Percentiles rank a stretch among this genome's conserved stretches.
Conservation (phyloP, 352 stramenopile genomes). For the Sclerospora graminicola region DNA sequence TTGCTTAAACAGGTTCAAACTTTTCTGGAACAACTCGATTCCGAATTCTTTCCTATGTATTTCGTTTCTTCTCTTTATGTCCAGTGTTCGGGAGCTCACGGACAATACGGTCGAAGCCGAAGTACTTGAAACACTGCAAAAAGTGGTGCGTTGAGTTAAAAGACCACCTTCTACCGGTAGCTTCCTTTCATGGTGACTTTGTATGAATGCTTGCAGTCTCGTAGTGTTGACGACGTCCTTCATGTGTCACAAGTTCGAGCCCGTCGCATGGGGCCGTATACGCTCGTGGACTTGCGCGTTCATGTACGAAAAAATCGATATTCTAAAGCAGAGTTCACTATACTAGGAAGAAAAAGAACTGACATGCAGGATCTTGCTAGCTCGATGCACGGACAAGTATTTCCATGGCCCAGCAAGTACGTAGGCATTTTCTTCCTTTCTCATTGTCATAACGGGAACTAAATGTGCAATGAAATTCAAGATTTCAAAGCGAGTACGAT, state of each 20-base stretch:
- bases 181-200: no score
- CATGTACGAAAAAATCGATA: constrained; percentile 64
- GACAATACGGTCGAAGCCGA: constrained; percentile 79
- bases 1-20: constrained; percentile 48
- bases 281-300: constrained; percentile 73
- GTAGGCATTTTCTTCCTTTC: neutral
- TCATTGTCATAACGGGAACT: neutral
- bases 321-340: neutral
- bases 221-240: constrained; percentile 69
- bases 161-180: no score
- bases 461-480: constrained; percentile 8
- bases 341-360: neutral
- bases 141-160: constrained; percentile 42
- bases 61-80: neutral
- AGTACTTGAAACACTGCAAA: constrained; percentile 59
- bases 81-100: constrained; percentile 70
- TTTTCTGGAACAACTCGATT: neutral
- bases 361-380: constrained; percentile 9
- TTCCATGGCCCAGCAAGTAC: constrained; percentile 79
- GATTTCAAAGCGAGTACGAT: constrained; percentile 59
- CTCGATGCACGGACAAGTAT: constrained; percentile 71
- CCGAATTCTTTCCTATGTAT: neutral
- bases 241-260: constrained; percentile 75
- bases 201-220: constrained; percentile 26
- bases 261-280: constrained; percentile 82